These are phyloP conservation scores for Calocybe indica DNA, from an alignment of 768 basidiomycete genomes.

Conservation along the genomic window DNA sequence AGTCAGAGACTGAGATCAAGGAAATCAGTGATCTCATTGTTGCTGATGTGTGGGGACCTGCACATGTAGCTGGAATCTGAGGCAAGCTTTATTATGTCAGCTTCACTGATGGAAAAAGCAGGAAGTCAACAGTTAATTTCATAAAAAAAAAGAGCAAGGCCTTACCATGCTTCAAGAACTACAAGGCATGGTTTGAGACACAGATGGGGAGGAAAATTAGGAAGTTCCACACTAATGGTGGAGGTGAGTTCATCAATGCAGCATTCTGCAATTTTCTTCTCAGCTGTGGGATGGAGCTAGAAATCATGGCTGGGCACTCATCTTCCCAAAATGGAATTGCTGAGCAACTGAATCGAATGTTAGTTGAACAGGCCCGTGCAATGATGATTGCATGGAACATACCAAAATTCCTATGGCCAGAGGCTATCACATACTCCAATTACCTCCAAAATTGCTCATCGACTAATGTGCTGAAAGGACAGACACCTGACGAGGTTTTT, in stretches of 20 bases:
- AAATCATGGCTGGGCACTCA: conserved; percentile 15
- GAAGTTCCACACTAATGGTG: conserved; percentile 14
- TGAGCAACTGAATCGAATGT: conserved; percentile 19
- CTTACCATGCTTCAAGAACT: conserved; percentile 13
- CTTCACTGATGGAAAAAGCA: background rate
- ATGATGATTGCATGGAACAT: conserved; percentile 13
- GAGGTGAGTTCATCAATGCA: conserved; percentile 18
- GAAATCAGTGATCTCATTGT: background rate
- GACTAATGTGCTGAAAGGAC: conserved; percentile 10
- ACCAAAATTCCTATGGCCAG: conserved; percentile 17
- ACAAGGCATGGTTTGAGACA: conserved; percentile 15
- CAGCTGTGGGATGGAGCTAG: conserved; percentile 11
- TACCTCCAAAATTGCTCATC: conserved; percentile 17
- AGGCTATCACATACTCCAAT: conserved; percentile 13
- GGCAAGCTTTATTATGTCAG: background rate
- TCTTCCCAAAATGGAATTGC: conserved; percentile 19
- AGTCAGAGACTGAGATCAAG: conserved; percentile 14
- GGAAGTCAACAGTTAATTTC: conserved; percentile 5
- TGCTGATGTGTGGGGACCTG: background rate
- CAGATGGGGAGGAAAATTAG: conserved; percentile 12
- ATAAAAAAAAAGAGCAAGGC: conserved; percentile 10
- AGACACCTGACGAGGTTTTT: conserved; percentile 19
- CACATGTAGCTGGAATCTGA: background rate
- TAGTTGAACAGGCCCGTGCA: conserved; percentile 13
- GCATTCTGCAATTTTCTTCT: conserved; percentile 11